Evolutionary conservation across 164 flowering plant genomes (phyloP).

Genomic region (Saururus chinensis): DNA sequence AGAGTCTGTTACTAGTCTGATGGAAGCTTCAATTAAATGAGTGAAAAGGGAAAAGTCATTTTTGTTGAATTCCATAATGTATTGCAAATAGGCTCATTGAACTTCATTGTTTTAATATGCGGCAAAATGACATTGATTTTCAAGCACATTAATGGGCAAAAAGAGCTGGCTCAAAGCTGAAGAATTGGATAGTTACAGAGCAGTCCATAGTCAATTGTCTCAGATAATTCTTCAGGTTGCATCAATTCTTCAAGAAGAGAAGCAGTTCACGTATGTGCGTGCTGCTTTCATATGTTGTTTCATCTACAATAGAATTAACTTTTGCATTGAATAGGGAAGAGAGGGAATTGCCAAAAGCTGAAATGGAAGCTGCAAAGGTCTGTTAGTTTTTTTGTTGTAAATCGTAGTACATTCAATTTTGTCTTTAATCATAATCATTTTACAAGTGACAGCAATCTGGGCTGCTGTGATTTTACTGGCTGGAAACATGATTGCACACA

Average conservation of each 20-base stretch:
- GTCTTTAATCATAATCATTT: no score
- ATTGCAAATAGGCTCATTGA: no score
- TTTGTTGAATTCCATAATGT: no score
- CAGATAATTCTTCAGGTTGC: constrained; percentile 70
- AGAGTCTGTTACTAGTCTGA: no score
- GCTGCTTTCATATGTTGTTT: neutral
- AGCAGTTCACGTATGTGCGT: constrained; percentile 22
- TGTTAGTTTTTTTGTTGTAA: neutral
- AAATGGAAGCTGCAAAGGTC: constrained; percentile 94
- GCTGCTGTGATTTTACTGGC: constrained; percentile 39
- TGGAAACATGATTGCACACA: constrained; percentile 84
- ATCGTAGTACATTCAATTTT: no score
- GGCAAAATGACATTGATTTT: constrained; percentile 1
- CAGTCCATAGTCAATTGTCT: constrained; percentile 76
- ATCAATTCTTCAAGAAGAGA: constrained; percentile 73
- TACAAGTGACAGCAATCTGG: neutral
- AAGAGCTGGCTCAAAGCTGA: constrained; percentile 78
- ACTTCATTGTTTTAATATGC: no score
- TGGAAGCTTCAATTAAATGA: no score
- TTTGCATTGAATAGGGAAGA: constrained; percentile 54
- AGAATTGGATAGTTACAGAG: constrained; percentile 74
- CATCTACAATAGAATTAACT: neutral
- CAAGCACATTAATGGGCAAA: constrained; percentile 36
- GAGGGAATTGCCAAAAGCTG: constrained; percentile 80
- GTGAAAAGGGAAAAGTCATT: no score